phyloP scores from a whole-genome alignment of 805 yeast species.

The Metschnikowia lunata region DNA sequence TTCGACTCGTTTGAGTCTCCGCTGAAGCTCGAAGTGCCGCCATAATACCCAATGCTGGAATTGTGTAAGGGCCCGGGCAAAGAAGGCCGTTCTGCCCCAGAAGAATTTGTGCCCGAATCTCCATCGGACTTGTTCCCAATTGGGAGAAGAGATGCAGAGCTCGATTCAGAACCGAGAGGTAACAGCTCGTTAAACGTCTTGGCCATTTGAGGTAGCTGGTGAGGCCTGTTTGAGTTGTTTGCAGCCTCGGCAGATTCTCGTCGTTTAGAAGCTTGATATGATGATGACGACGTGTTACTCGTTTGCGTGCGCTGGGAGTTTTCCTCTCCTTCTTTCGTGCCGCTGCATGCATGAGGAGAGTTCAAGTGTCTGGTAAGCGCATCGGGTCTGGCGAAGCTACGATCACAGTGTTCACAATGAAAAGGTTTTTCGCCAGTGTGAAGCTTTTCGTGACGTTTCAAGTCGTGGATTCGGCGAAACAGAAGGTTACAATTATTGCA shows the following conservation, averaged over 20 bases:
- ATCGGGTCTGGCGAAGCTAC: conserved; percentile 70
- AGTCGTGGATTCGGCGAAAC: conserved; percentile 71
- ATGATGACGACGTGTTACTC: conserved; percentile 4
- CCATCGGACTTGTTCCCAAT: conserved; percentile 2
- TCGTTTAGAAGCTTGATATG: conserved; percentile 1
- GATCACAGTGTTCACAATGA: conserved; percentile 55
- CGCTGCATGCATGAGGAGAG: conserved; percentile 33
- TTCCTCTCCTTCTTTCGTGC: conserved; percentile 1
- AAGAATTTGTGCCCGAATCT: conserved; percentile 3
- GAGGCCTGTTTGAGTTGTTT: background rate
- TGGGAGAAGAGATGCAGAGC: conserved; percentile 7
- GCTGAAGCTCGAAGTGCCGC: conserved; percentile 1
- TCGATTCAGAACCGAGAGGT: conserved; percentile 12
- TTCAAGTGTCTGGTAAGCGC: conserved; percentile 68
- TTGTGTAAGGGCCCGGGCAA: background rate
- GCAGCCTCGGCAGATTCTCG: background rate
- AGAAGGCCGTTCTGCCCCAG: conserved; percentile 1
- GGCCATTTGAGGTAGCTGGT: conserved; percentile 1
- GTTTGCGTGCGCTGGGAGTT: conserved; percentile 3
- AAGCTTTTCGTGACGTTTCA: conserved; percentile 61
- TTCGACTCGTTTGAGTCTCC: conserved; percentile 3
- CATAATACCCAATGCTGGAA: background rate
- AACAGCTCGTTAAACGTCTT: conserved; percentile 11
- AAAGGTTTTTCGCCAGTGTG: conserved; percentile 76
- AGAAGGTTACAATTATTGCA: conserved; percentile 58